phyloP scores from a whole-genome alignment of 352 stramenopile genomes.

The Pythium dissimile region DNA sequence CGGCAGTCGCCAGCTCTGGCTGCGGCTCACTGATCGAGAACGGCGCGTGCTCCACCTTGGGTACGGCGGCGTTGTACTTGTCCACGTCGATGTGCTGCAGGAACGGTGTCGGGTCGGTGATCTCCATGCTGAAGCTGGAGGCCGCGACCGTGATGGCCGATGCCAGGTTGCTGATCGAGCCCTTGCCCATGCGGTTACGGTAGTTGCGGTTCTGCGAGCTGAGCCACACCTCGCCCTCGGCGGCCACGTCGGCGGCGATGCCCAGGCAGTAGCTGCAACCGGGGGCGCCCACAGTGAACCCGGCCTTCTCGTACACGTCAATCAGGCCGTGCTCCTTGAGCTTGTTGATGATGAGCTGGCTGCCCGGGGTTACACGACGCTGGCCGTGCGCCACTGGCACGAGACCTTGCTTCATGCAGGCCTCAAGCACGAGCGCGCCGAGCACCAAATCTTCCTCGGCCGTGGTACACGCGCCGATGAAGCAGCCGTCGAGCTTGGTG shows the following conservation, averaged over 20 bases:
- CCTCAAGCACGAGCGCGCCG: slow-evolving; percentile 71
- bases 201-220: slow-evolving; percentile 86
- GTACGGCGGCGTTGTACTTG: slow-evolving; percentile 61
- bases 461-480: slow-evolving; percentile 83
- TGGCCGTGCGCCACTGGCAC: slow-evolving; percentile 51
- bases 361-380: slow-evolving; percentile 75
- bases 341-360: slow-evolving; percentile 77
- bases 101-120: slow-evolving; percentile 75
- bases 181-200: slow-evolving; percentile 83
- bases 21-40: slow-evolving; percentile 44
- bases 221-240: slow-evolving; percentile 83
- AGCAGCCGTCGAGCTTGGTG: slow-evolving; percentile 83
- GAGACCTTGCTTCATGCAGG: slow-evolving; percentile 67
- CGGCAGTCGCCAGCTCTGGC: slow-evolving; percentile 44
- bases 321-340: slow-evolving; percentile 74
- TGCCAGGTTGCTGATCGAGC: slow-evolving; percentile 76
- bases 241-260: slow-evolving; percentile 78
- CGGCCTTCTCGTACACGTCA: slow-evolving; percentile 74
- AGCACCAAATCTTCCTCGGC: slow-evolving; percentile 81
- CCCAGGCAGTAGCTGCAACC: slow-evolving; percentile 81
- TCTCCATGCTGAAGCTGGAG: slow-evolving; percentile 79
- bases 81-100: slow-evolving; percentile 67
- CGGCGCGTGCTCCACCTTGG: slow-evolving; percentile 37
- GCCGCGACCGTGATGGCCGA: slow-evolving; percentile 79
- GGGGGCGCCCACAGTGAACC: slow-evolving; percentile 71